Evolutionary conservation across 1,284 basidiomycete genomes (phyloP).

Genomic region (Vanrija sp.): DNA sequence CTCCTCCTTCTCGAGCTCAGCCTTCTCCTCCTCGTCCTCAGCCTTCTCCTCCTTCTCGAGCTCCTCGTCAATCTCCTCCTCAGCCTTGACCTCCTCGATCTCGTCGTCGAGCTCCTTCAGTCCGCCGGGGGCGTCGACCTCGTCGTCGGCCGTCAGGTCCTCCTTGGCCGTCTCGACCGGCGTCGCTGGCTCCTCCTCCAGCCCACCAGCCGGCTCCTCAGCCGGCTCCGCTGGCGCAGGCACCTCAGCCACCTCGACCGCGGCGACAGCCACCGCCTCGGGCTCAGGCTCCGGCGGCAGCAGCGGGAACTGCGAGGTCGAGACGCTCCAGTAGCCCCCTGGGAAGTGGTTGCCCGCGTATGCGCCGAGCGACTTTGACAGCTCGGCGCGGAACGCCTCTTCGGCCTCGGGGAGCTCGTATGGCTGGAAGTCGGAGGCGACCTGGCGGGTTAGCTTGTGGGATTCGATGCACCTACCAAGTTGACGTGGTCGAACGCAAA

Average conservation of each 20-base stretch:
- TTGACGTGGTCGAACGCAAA: conserved; percentile 78
- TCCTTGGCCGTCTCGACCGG: not conserved
- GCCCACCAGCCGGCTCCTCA: not conserved
- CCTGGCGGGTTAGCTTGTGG: not conserved
- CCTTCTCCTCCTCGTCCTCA: not conserved
- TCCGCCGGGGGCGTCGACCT: conserved; percentile 31
- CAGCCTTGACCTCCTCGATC: conserved; percentile 19
- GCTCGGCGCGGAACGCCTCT: conserved; percentile 66
- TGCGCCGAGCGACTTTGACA: conserved; percentile 63
- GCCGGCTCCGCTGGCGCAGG: not conserved
- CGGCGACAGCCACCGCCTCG: not conserved
- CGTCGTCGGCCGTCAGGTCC: conserved; percentile 12
- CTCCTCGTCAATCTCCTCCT: conserved; percentile 7
- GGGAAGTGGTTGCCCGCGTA: conserved; percentile 74
- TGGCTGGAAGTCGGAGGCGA: conserved; percentile 55
- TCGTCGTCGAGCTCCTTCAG: conserved; percentile 29
- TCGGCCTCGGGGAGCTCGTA: conserved; percentile 61
- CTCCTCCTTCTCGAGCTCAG: not conserved
- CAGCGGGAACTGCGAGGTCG: conserved; percentile 46
- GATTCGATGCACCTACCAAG: conserved; percentile 55
- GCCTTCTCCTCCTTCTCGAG: not conserved
- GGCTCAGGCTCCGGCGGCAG: conserved; percentile 4
- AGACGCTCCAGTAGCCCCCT: conserved; percentile 68
- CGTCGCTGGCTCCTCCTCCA: not conserved
- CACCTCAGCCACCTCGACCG: conserved; percentile 1